Evolutionary conservation across 306 rosid genomes (phyloP).

Genomic region (Cucurbita argyrosperma): DNA sequence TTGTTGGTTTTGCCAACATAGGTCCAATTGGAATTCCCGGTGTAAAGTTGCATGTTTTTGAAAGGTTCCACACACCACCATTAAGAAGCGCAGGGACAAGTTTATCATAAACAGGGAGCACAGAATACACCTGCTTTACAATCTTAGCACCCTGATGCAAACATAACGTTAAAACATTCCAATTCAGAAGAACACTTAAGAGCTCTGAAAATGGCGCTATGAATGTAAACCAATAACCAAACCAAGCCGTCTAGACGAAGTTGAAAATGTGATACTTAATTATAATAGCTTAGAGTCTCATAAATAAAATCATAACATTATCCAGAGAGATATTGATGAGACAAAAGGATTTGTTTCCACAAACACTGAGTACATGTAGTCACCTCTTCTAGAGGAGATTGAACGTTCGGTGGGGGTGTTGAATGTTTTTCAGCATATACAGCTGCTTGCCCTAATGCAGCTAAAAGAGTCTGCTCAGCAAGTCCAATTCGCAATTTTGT

Average conservation of each 20-base stretch:
- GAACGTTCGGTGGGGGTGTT: conserved; percentile 43
- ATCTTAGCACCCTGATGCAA: conserved; percentile 67
- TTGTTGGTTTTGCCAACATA: conserved; percentile 85
- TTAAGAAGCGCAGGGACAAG: conserved; percentile 58
- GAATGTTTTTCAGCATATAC: conserved; percentile 59
- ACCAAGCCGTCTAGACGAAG: neutral
- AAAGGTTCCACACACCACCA: conserved; percentile 74
- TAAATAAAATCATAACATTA: neutral
- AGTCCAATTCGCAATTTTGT: conserved; percentile 72
- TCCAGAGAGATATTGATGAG: neutral
- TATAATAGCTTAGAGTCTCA: neutral
- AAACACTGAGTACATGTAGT: conserved; percentile 7
- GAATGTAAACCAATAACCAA: neutral
- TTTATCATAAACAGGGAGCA: conserved; percentile 73
- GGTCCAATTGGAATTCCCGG: conserved; percentile 87
- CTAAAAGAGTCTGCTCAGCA: conserved; percentile 82
- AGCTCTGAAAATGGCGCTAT: neutral
- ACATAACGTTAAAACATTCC: conserved; percentile 11
- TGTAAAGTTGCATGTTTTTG: conserved; percentile 52
- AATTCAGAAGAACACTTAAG: neutral
- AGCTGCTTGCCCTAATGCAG: conserved; percentile 93
- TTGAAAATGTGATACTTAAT: neutral
- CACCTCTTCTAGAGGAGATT: conserved; percentile 80
- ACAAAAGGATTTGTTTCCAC: conserved; percentile 3
- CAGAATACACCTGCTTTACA: conserved; percentile 72